Evolutionary conservation across 2,329 filamentous ascomycete genomes (phyloP), one percentile per base, ranked within the genome.

Genomic region (Tetracladium maxilliforme): DNA sequence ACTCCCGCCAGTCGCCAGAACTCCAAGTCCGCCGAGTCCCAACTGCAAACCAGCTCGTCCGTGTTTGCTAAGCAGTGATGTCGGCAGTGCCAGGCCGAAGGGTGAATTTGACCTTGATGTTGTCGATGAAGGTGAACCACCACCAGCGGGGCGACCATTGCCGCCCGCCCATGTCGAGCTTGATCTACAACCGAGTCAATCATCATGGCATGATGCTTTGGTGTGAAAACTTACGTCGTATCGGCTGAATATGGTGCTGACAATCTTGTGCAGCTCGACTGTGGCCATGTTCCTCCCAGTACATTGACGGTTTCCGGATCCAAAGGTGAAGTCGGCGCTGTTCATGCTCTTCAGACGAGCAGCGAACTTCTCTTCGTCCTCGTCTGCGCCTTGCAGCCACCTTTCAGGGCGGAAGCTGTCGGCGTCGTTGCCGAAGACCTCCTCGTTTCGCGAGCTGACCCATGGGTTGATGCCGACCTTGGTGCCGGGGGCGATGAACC

Each of bases 261-360:
- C 40, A 9, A 63, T 38, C 37, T 66, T 65, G 32, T 54, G 54
- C 4, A 48, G 49, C 33, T 58, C 50, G 18, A 56, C 33, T 18
- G 52, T 37, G 2, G 45, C 50, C 21, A 61, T 32, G 27, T 57
- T 41, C 16, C 44, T 48, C 4, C 56, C 57, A 17, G 60, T 47
- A 24, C 55, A 61, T 7, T 48, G 38, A 2, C 56, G 43, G 3
- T 44, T 48, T 9, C 56, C 57, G 4, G 42, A 49, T 5, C 55
- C 55, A 36, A 60, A 61, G 1, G 44, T 42, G 15, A 57, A 36
- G 31, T 53, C 47, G 1, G 47, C 35, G 16, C 45, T 40, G 21
- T 52, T 52, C 51, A 56, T 58, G 5, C 33, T 31, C 7, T 36
- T 32, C 18, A 49, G 40, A 3, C 56, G 44, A 15, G 35, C 29